These are phyloP conservation scores for Lachnum nothofagi DNA, from an alignment of 2,329 filamentous ascomycete species.

Conservation along the genomic window DNA sequence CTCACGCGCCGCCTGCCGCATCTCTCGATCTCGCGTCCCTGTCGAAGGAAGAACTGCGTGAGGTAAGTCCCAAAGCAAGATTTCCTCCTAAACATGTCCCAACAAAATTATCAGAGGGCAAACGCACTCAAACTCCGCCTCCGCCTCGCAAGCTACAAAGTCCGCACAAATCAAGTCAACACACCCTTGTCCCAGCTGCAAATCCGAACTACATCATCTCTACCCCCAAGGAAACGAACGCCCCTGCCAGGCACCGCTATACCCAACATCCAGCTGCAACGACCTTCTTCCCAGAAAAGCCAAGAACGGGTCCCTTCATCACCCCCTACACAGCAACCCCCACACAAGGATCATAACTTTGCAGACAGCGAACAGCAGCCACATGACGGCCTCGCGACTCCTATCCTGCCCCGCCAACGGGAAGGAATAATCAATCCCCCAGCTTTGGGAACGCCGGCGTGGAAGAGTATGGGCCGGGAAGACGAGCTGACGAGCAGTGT, in stretches of 20 bases:
- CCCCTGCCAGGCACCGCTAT: slow-evolving; percentile 6
- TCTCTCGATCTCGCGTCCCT: neutral
- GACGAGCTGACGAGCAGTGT: slow-evolving; percentile 41
- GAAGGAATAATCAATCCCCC: slow-evolving; percentile 8
- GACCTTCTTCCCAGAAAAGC: slow-evolving; percentile 7
- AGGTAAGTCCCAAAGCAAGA: slow-evolving; percentile 11
- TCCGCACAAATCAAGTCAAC: slow-evolving; percentile 65
- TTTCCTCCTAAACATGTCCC: neutral
- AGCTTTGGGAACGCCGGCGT: neutral
- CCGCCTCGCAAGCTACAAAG: slow-evolving; percentile 67
- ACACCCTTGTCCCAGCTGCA: slow-evolving; percentile 60
- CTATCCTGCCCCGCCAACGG: slow-evolving; percentile 14
- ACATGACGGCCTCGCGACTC: slow-evolving; percentile 10
- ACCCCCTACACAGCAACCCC: slow-evolving; percentile 14
- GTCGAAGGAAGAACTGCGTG: slow-evolving; percentile 15
- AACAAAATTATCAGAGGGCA: slow-evolving; percentile 45
- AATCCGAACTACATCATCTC: slow-evolving; percentile 29
- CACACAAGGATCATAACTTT: slow-evolving; percentile 12
- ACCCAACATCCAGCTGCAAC: slow-evolving; percentile 8
- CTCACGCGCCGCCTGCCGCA: neutral
- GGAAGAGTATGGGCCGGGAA: neutral
- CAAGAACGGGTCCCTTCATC: slow-evolving; percentile 9
- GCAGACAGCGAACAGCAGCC: neutral
- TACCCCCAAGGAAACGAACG: slow-evolving; percentile 22
- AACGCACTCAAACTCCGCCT: slow-evolving; percentile 65